Evolutionary conservation across 441 rosid species (phyloP).

Genomic region (Adansonia grandidieri): DNA sequence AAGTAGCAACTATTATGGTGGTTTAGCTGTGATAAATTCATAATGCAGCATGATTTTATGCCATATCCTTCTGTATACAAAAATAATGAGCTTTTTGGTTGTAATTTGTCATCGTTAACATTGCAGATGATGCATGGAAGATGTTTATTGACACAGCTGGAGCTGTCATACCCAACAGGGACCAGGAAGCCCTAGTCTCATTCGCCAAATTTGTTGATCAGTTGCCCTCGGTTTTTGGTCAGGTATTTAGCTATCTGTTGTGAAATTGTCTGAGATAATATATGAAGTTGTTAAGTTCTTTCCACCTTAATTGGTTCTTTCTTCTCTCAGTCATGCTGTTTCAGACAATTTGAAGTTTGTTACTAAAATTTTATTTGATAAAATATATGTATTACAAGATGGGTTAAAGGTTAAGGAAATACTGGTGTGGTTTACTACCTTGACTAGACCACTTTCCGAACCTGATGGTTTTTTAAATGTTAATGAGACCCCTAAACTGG

Average conservation of each 20-base stretch:
- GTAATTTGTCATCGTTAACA: conserved; percentile 17
- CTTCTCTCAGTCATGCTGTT: background rate
- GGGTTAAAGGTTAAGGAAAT: background rate
- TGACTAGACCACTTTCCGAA: background rate
- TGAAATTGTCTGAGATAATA: background rate
- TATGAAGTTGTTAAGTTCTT: conserved; percentile 17
- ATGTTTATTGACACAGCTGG: conserved; percentile 43
- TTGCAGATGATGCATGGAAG: conserved; percentile 76
- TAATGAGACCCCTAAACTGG: background rate
- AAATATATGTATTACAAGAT: background rate
- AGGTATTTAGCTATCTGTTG: conserved; percentile 50
- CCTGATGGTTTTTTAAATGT: background rate
- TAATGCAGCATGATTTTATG: background rate
- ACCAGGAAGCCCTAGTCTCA: conserved; percentile 68
- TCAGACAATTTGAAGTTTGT: conserved; percentile 5
- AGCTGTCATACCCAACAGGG: conserved; percentile 35
- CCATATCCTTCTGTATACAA: background rate
- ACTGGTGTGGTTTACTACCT: background rate
- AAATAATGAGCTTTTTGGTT: conserved; percentile 10
- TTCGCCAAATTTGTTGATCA: conserved; percentile 77
- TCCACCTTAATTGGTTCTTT: conserved; percentile 19
- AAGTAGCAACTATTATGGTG: background rate
- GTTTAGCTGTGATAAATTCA: background rate
- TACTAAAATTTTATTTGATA: background rate
- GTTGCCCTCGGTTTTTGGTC: conserved; percentile 76